phyloP scores from a whole-genome alignment of 768 basidiomycete species.

The Lactarius trivialis region DNA sequence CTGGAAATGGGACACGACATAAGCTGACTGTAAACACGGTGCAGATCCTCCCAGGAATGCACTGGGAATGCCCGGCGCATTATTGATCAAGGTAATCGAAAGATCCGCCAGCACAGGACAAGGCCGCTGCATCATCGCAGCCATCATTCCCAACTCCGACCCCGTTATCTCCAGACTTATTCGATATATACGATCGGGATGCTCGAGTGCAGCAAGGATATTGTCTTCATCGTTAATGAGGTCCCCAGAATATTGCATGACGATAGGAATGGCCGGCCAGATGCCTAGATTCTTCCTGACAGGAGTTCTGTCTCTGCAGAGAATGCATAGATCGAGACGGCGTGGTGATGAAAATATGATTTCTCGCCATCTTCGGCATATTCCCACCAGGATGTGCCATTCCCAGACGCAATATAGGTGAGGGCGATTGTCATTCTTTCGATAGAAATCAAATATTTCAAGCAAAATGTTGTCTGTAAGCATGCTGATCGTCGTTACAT shows the following conservation, averaged over 20 bases:
- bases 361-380: not conserved
- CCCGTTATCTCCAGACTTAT: not conserved
- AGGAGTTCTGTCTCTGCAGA: not conserved
- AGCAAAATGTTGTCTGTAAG: no score
- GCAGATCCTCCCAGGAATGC: not conserved
- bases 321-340: not conserved
- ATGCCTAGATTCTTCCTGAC: no score
- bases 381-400: not conserved
- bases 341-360: not conserved
- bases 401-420: not conserved
- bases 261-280: no score
- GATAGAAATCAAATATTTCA: not conserved
- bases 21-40: not conserved
- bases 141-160: not conserved
- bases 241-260: not conserved
- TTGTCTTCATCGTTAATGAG: not conserved
- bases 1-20: not conserved
- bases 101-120: not conserved
- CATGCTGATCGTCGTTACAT: no score
- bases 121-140: not conserved
- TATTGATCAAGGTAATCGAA: not conserved
- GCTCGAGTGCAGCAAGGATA: no score
- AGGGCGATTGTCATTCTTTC: not conserved
- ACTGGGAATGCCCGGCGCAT: not conserved
- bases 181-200: not conserved